phyloP scores from a whole-genome alignment of 2,329 filamentous ascomycete genomes.

The Epicoccum nigrum region DNA sequence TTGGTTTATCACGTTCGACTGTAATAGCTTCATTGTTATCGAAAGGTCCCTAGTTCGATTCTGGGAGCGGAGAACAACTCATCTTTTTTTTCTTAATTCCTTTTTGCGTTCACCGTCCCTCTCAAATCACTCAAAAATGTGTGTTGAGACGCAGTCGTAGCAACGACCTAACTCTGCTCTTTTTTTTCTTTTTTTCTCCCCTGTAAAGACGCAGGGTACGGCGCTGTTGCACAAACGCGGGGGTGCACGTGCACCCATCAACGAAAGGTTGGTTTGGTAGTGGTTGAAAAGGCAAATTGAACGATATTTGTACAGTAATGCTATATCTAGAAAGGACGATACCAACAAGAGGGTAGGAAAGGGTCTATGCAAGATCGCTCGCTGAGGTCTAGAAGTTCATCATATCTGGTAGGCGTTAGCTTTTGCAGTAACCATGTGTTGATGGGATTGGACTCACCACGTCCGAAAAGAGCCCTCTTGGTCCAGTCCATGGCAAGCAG shows the following conservation, averaged over 20 bases:
- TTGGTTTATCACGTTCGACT: slow-evolving; percentile 23
- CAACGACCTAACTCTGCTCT: too few relatives aligned
- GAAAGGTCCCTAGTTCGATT: slow-evolving; percentile 24
- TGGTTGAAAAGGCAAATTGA: too few relatives aligned
- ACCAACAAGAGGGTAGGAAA: slow-evolving; percentile 1
- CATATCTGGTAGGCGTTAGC: slow-evolving; percentile 28
- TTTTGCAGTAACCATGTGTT: not conserved
- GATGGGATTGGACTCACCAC: slow-evolving; percentile 68
- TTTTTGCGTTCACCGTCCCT: too few relatives aligned
- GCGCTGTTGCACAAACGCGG: too few relatives aligned
- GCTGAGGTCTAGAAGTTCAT: slow-evolving; percentile 38
- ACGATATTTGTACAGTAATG: slow-evolving; percentile 1
- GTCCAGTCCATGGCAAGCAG: slow-evolving; percentile 97
- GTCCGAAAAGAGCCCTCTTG: slow-evolving; percentile 93
- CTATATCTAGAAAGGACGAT: slow-evolving; percentile 2
- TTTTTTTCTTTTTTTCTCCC: too few relatives aligned
- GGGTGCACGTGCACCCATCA: too few relatives aligned
- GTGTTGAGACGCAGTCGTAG: too few relatives aligned
- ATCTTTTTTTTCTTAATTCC: too few relatives aligned
- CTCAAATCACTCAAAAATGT: too few relatives aligned
- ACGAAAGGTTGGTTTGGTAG: too few relatives aligned
- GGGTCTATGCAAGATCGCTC: slow-evolving; percentile 4
- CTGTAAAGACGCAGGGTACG: too few relatives aligned
- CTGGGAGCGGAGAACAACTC: slow-evolving; percentile 14
- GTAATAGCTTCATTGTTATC: slow-evolving; percentile 20